These are phyloP conservation scores for Salix caprea DNA, from an alignment of 345 rosid species.

Conservation along the genomic window DNA sequence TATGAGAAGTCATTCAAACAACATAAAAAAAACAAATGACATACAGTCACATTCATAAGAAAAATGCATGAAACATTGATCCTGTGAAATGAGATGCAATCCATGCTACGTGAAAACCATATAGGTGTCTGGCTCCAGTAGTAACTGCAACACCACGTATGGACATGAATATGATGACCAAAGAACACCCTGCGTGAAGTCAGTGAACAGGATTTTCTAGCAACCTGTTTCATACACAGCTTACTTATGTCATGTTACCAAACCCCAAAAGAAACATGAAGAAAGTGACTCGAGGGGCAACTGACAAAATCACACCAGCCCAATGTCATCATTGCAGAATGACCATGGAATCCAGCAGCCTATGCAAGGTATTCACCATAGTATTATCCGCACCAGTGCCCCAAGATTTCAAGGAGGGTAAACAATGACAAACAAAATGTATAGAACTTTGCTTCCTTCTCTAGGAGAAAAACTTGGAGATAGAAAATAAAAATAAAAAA, in stretches of 20 bases:
- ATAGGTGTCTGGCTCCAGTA: neutral
- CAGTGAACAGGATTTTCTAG: neutral
- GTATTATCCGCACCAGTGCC: neutral
- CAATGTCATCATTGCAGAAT: neutral
- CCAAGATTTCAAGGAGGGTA: neutral
- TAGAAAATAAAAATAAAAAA: neutral
- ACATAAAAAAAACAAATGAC: neutral
- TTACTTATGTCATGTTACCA: neutral
- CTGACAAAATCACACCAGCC: neutral
- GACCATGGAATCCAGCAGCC: neutral
- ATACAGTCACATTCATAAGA: neutral
- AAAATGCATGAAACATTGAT: neutral
- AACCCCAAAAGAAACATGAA: neutral
- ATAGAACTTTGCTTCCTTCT: neutral
- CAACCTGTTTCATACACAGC: neutral
- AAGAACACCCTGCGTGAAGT: neutral
- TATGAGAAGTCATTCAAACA: neutral
- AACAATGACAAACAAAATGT: neutral
- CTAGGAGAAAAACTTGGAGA: neutral
- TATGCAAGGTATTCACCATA: neutral
- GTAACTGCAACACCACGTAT: neutral
- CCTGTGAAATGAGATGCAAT: neutral
- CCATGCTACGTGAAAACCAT: neutral
- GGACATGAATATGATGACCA: neutral
- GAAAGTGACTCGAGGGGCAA: neutral